These are phyloP conservation scores for Botrytis fragariae DNA, from an alignment of 2,329 filamentous ascomycete genomes.

Conservation along the genomic window DNA sequence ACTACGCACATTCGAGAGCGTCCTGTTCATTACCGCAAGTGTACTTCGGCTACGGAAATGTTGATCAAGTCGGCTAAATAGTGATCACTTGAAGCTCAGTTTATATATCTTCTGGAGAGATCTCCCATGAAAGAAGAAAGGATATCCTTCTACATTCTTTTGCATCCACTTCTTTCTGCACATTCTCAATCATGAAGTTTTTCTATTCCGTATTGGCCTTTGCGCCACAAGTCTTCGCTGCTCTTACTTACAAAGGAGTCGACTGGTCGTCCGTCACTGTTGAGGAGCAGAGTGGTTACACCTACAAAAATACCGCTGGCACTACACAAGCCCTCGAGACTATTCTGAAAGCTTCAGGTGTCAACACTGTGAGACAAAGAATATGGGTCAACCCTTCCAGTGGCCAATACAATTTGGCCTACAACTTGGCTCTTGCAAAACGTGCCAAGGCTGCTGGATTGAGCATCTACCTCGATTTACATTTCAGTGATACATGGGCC, in stretches of 20 bases:
- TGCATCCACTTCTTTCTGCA: not conserved
- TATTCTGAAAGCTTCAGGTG: slow-evolving; percentile 59
- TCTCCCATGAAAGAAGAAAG: not conserved
- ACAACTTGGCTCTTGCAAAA: slow-evolving; percentile 66
- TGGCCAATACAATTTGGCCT: slow-evolving; percentile 65
- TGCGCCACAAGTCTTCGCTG: slow-evolving; percentile 23
- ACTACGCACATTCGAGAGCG: not conserved
- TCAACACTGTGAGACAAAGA: slow-evolving; percentile 69
- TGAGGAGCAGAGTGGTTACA: slow-evolving; percentile 59
- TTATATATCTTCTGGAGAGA: not conserved
- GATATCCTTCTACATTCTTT: not conserved
- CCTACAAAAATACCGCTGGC: slow-evolving; percentile 58
- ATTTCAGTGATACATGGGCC: slow-evolving; percentile 70
- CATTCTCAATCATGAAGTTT: slow-evolving; percentile 3
- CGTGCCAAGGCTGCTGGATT: slow-evolving; percentile 62
- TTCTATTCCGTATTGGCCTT: slow-evolving; percentile 13
- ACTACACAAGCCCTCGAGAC: slow-evolving; percentile 55
- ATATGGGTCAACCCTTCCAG: slow-evolving; percentile 68
- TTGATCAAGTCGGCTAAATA: not conserved
- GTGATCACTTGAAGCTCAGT: not conserved
- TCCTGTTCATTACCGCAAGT: not conserved
- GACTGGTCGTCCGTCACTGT: slow-evolving; percentile 68
- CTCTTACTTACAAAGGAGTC: slow-evolving; percentile 62
- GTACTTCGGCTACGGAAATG: not conserved
- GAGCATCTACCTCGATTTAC: slow-evolving; percentile 57